A percentile compares a stretch with the other conserved stretches of the same genome.
phyloP scores from a whole-genome alignment of 345 rosid genomes.

The sweet orange (Citrus sinensis) region DNA sequence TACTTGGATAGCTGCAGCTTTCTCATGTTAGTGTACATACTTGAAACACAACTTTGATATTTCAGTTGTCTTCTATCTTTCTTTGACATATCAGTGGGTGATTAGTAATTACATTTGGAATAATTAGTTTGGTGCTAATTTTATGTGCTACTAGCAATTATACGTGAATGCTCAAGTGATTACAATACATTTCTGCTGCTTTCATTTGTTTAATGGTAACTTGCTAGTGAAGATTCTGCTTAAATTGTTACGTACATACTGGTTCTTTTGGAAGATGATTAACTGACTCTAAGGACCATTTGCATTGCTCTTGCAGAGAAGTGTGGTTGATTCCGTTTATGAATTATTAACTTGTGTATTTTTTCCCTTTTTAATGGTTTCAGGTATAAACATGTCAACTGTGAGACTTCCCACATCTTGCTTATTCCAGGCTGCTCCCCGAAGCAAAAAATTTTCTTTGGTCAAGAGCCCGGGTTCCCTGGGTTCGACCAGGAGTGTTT shows the following conservation, averaged over 20 bases:
- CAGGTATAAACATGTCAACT: conserved; percentile 36
- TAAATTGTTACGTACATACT: no score
- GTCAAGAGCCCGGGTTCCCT: conserved; percentile 21
- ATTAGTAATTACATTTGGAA: no score
- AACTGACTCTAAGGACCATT: not conserved
- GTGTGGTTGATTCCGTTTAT: not conserved
- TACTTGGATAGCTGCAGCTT: not conserved
- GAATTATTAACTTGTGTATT: not conserved
- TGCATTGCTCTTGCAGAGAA: not conserved
- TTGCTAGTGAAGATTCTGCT: no score
- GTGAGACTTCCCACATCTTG: conserved; percentile 31
- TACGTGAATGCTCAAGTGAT: not conserved
- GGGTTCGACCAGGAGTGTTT: conserved; percentile 18
- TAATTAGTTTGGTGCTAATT: no score
- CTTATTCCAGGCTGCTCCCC: conserved; percentile 13
- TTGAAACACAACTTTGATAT: not conserved
- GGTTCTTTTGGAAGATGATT: not conserved
- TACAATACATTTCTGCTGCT: not conserved
- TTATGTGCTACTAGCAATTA: not conserved
- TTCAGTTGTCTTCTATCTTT: no score
- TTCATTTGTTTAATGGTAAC: not conserved
- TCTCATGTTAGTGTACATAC: not conserved
- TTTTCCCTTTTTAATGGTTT: not conserved
- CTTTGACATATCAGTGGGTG: no score
- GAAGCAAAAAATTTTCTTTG: conserved; percentile 14